These are phyloP conservation scores for Cetradonia linearis DNA, from an alignment of 495 filamentous ascomycete species.

Conservation along the genomic window DNA sequence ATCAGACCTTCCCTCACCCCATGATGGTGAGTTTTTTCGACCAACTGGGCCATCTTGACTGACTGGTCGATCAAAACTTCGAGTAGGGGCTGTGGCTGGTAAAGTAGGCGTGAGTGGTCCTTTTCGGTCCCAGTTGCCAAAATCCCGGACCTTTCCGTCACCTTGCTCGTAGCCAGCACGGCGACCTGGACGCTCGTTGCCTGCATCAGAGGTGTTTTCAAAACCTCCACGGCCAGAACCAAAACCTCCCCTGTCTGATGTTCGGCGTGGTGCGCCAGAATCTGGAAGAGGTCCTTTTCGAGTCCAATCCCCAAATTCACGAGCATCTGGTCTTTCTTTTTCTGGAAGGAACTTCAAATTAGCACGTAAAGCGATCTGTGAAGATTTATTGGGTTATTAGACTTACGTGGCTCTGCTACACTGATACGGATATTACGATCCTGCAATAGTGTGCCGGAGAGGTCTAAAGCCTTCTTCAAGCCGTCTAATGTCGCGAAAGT, in stretches of 20 bases:
- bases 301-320: slow-evolving; percentile 73
- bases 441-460: slow-evolving; percentile 68
- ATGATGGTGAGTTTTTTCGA: slow-evolving; percentile 64
- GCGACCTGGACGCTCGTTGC: slow-evolving; percentile 41
- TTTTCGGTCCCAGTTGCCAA: slow-evolving; percentile 90
- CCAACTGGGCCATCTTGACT: slow-evolving; percentile 53
- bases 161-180: slow-evolving; percentile 47
- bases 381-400: not conserved
- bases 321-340: slow-evolving; percentile 58
- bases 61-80: slow-evolving; percentile 55
- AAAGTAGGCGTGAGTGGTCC: slow-evolving; percentile 74
- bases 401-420: slow-evolving; percentile 76
- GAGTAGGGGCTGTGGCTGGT: slow-evolving; percentile 41
- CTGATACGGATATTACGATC: slow-evolving; percentile 81
- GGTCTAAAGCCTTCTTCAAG: slow-evolving; percentile 78
- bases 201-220: slow-evolving; percentile 43
- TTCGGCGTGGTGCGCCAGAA: slow-evolving; percentile 40
- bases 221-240: slow-evolving; percentile 33
- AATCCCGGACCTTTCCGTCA: slow-evolving; percentile 77
- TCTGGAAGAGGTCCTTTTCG: slow-evolving; percentile 83
- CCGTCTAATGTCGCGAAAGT: slow-evolving; percentile 85
- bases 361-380: slow-evolving; percentile 6
- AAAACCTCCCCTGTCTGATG: slow-evolving; percentile 39
- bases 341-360: slow-evolving; percentile 38
- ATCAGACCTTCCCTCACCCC: slow-evolving; percentile 70